These are phyloP conservation scores for Polyporus arcularius DNA, from an alignment of 768 basidiomycete species.

Conservation along the genomic window DNA sequence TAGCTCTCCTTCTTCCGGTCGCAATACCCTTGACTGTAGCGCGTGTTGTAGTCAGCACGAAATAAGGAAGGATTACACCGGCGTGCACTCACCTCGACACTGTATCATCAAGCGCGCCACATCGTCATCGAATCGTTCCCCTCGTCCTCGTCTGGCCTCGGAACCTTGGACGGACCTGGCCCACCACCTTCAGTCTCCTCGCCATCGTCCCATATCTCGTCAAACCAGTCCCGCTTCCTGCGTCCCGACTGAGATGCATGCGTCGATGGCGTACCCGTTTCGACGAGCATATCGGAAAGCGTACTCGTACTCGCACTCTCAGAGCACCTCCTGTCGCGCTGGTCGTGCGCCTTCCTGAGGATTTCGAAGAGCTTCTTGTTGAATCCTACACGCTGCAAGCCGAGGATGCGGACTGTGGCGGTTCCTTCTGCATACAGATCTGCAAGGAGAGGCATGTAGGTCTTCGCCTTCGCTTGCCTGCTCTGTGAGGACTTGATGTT, in stretches of 20 bases:
- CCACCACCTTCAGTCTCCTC: background rate
- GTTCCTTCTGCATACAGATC: slow-evolving; percentile 4
- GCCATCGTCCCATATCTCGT: background rate
- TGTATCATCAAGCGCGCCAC: background rate
- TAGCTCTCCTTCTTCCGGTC: no score
- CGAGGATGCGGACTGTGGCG: slow-evolving; percentile 2
- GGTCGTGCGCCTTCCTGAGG: slow-evolving; percentile 3
- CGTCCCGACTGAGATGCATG: no score
- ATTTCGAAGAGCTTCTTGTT: slow-evolving; percentile 9
- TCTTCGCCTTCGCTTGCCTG: slow-evolving; percentile 5
- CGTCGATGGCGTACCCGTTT: no score
- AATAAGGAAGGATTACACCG: no score
- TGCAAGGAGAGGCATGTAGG: slow-evolving; percentile 4
- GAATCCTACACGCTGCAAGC: slow-evolving; percentile 18
- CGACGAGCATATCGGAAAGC: no score
- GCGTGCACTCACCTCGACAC: no score
- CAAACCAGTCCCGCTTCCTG: background rate
- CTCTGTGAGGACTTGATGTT: background rate
- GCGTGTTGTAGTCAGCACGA: no score
- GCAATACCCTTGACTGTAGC: no score
- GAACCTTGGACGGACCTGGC: background rate
- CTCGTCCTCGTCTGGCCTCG: background rate
- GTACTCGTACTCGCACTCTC: background rate
- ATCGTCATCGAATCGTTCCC: background rate
- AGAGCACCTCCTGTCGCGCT: background rate